Evolutionary conservation across 192 early-diverging fungal species (phyloP).

Genomic region (Gonapodya prolifera): DNA sequence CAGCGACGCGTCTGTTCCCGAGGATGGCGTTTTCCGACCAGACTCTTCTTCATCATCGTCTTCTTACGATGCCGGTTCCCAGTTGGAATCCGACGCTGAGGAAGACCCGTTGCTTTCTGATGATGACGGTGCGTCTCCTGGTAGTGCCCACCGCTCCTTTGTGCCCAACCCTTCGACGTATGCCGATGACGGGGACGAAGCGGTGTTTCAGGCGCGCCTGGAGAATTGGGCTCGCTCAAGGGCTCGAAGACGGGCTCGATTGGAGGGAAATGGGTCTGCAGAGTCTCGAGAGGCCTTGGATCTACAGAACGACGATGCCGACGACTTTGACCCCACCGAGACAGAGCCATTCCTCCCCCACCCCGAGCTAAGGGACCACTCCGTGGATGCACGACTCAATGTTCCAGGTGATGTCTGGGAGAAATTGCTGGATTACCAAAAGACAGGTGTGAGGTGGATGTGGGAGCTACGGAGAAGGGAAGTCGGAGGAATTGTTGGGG

Average conservation of each 20-base stretch:
- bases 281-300: background rate
- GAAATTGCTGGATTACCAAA: constrained; percentile 82
- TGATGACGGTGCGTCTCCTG: constrained; percentile 9
- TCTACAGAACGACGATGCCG: constrained; percentile 20
- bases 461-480: constrained; percentile 77
- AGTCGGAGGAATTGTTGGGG: constrained; percentile 82
- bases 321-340: constrained; percentile 36
- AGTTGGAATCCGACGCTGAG: constrained; percentile 7
- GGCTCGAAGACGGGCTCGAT: constrained; percentile 18
- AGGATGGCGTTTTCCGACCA: too few species aligned
- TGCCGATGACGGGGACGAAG: constrained; percentile 57
- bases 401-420: constrained; percentile 68
- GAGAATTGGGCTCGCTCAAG: constrained; percentile 34
- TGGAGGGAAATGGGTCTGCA: constrained; percentile 14
- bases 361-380: constrained; percentile 10
- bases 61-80: too few species aligned
- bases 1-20: too few species aligned
- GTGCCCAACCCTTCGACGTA: constrained; percentile 12
- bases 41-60: too few species aligned
- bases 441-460: constrained; percentile 73
- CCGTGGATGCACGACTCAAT: constrained; percentile 7
- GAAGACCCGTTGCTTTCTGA: constrained; percentile 10
- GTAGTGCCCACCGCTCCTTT: background rate
- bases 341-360: constrained; percentile 26
- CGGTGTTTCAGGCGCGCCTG: constrained; percentile 29